phyloP scores from a whole-genome alignment of 2,329 filamentous ascomycete genomes.

The Penicillium sp. region DNA sequence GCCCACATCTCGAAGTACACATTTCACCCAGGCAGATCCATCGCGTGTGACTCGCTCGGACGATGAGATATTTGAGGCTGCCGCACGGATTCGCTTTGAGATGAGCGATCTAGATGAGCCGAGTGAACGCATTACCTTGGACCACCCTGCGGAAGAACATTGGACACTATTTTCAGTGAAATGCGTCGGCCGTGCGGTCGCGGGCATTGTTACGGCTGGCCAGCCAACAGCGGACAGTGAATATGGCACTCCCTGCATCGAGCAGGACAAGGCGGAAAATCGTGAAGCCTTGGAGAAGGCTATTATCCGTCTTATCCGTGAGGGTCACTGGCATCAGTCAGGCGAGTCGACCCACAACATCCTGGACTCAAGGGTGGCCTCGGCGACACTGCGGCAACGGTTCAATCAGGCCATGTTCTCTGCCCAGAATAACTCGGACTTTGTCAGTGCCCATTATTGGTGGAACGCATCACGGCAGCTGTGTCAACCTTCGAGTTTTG shows the following conservation, averaged over 20 bases:
- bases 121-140: conserved; percentile 50
- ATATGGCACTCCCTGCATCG: conserved; percentile 30
- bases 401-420: conserved; percentile 66
- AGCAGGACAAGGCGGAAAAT: conserved; percentile 63
- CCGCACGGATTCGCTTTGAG: conserved; percentile 39
- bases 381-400: conserved; percentile 28
- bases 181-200: conserved; percentile 62
- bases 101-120: conserved; percentile 34
- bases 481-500: conserved; percentile 52
- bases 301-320: conserved; percentile 72
- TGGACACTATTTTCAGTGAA: conserved; percentile 80
- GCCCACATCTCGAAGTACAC: conserved; percentile 20
- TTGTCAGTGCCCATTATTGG: conserved; percentile 76
- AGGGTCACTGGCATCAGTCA: conserved; percentile 71
- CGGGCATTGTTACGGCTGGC: conserved; percentile 58
- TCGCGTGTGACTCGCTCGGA: conserved; percentile 23
- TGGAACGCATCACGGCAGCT: conserved; percentile 76
- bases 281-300: conserved; percentile 76
- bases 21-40: conserved; percentile 28
- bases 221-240: conserved; percentile 47
- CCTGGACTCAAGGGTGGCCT: conserved; percentile 2
- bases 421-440: conserved; percentile 73
- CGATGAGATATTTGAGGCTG: conserved; percentile 26
- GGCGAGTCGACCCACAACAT: conserved; percentile 15
- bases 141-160: conserved; percentile 73